A percentile compares a stretch with the other conserved stretches of the same genome.
These are phyloP conservation scores for Yarrowia bubula DNA, from an alignment of 805 yeast genomes.

Conservation along the genomic window DNA sequence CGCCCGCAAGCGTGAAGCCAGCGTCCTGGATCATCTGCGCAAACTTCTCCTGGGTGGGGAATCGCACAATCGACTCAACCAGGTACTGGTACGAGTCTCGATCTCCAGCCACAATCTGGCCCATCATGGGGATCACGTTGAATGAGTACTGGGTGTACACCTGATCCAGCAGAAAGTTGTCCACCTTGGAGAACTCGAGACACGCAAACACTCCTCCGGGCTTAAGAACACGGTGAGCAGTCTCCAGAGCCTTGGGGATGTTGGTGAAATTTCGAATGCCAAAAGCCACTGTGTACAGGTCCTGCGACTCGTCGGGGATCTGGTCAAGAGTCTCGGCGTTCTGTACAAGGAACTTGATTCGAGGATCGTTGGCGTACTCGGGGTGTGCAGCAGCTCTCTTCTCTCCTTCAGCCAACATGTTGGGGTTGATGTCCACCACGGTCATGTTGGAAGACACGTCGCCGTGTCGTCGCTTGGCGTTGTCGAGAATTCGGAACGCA, in stretches of 20 bases:
- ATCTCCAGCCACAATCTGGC: constrained; percentile 92
- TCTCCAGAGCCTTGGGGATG: constrained; percentile 85
- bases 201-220: constrained; percentile 99
- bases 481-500: constrained; percentile 91
- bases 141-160: constrained; percentile 86
- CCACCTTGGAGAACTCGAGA: constrained; percentile 90
- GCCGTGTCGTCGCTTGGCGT: constrained; percentile 74
- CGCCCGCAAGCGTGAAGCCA: constrained; percentile 86
- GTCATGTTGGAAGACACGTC: constrained; percentile 81
- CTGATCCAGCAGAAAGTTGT: constrained; percentile 69
- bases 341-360: constrained; percentile 82
- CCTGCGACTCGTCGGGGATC: constrained; percentile 84
- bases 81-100: constrained; percentile 94
- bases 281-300: constrained; percentile 92
- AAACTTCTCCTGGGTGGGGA: constrained; percentile 90
- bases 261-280: constrained; percentile 96
- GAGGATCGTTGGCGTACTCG: constrained; percentile 60
- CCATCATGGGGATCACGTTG: constrained; percentile 86
- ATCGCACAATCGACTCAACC: constrained; percentile 88
- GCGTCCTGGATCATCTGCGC: constrained; percentile 90
- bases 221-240: constrained; percentile 93
- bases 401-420: constrained; percentile 92
- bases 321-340: constrained; percentile 88
- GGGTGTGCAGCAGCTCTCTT: constrained; percentile 59
- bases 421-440: constrained; percentile 91